A percentile compares a stretch with the other conserved stretches of the same genome.
Conservation (phyloP, 2,329 filamentous ascomycete genomes). For the Biscogniauxia sp. region DNA sequence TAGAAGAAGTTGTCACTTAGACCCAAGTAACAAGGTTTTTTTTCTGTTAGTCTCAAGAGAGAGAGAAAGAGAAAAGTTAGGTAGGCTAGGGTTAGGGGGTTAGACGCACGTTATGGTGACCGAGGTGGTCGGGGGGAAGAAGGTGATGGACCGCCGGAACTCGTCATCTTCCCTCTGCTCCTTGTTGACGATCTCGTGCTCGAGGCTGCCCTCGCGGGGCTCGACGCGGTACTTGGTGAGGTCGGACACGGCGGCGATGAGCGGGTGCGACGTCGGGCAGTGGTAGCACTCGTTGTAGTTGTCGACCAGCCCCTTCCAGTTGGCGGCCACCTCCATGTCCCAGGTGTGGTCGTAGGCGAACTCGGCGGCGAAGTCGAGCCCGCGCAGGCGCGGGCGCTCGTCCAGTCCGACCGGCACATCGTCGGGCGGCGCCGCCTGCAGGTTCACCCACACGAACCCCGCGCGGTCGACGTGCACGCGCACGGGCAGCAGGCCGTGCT, state of each 20-base stretch:
- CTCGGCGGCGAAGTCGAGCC: slow-evolving; percentile 38
- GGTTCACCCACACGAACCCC: slow-evolving; percentile 59
- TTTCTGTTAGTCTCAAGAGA: too few relatives aligned
- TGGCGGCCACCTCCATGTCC: slow-evolving; percentile 55
- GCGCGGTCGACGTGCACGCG: slow-evolving; percentile 52
- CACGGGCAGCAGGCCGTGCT: slow-evolving; percentile 56
- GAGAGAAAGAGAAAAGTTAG: too few relatives aligned
- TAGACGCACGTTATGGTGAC: too few relatives aligned
- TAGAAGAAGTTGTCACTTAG: slow-evolving; percentile 60
- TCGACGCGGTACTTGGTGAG: slow-evolving; percentile 54
- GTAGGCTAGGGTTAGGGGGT: too few relatives aligned
- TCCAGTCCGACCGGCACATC: slow-evolving; percentile 51
- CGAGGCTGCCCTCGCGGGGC: slow-evolving; percentile 22
- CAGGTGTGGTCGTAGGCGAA: slow-evolving; percentile 57
- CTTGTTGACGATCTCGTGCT: too few relatives aligned
- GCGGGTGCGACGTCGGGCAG: slow-evolving; percentile 58
- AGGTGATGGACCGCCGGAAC: slow-evolving; percentile 42
- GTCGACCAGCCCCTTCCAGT: slow-evolving; percentile 61
- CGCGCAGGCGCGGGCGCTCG: slow-evolving; percentile 27
- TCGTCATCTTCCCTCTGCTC: slow-evolving; percentile 32
- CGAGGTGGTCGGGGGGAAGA: too few relatives aligned
- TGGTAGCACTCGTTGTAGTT: slow-evolving; percentile 69
- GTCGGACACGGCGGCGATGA: slow-evolving; percentile 55
- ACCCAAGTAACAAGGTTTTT: background rate
- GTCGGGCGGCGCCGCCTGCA: slow-evolving; percentile 47